Conservation (phyloP, 345 rosid species). For the Gossypium raimondii region DNA sequence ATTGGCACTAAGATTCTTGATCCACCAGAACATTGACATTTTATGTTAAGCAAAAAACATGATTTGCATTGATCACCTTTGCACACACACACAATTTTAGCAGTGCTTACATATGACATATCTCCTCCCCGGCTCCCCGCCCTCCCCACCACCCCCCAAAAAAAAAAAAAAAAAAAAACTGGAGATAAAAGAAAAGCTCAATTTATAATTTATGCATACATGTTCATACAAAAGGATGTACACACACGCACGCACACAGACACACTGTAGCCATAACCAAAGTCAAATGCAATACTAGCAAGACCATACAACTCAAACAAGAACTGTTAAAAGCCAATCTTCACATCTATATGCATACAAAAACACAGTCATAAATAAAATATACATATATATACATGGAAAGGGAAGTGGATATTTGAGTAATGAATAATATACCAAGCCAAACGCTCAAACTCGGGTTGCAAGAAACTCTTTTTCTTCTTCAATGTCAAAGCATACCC, state of each 20-base stretch:
- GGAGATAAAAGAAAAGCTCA: not conserved
- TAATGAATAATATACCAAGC: constrained; percentile 46
- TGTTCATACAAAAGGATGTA: not conserved
- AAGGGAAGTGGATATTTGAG: constrained; percentile 1
- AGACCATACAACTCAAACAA: not conserved
- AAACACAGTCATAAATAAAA: not conserved
- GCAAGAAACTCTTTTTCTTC: constrained; percentile 90
- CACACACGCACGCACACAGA: not conserved
- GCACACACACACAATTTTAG: not conserved
- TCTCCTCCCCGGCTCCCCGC: not conserved
- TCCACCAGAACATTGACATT: constrained; percentile 19
- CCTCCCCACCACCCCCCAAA: no score
- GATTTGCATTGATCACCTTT: not conserved
- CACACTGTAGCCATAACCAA: not conserved
- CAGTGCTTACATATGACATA: not conserved
- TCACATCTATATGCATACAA: not conserved
- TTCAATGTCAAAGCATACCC: constrained; percentile 89
- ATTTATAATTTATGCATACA: not conserved
- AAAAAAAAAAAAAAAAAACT: not conserved
- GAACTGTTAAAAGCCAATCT: not conserved
- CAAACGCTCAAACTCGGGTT: constrained; percentile 69
- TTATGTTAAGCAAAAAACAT: constrained; percentile 24
- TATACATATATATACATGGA: not conserved
- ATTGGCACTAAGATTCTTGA: constrained; percentile 15
- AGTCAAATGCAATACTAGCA: not conserved